phyloP scores from a whole-genome alignment of 306 rosid species.

The Hippophae rhamnoides region DNA sequence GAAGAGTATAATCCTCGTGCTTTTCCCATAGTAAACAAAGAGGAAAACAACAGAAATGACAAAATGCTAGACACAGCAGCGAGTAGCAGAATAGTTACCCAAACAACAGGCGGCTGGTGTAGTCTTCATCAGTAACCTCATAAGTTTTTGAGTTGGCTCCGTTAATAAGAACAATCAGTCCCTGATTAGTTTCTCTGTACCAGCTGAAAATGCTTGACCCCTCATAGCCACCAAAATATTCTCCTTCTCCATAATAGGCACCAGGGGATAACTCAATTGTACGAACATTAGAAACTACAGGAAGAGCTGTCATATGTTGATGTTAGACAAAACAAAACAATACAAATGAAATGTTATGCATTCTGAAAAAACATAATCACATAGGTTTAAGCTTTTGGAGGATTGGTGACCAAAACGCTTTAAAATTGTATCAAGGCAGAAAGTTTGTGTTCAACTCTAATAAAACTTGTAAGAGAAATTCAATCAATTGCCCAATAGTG shows the following conservation, averaged over 20 bases:
- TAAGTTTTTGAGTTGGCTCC: conserved; percentile 63
- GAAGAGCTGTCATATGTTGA: conserved; percentile 61
- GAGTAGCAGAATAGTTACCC: conserved; percentile 46
- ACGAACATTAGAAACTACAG: conserved; percentile 54
- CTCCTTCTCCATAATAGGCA: conserved; percentile 78
- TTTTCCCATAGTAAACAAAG: not conserved
- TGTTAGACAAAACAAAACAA: conserved; percentile 9
- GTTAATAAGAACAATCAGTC: conserved; percentile 49
- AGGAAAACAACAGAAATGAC: not conserved
- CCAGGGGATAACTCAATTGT: conserved; percentile 60
- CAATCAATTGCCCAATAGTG: no score
- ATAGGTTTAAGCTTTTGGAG: no score
- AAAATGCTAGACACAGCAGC: not conserved
- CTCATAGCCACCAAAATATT: conserved; percentile 93
- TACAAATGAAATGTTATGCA: not conserved
- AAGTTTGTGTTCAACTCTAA: no score
- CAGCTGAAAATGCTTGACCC: conserved; percentile 83
- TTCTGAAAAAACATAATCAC: no score
- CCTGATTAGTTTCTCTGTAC: conserved; percentile 78
- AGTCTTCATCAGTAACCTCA: conserved; percentile 67
- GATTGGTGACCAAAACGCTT: no score
- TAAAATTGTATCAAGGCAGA: no score
- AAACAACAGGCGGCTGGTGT: conserved; percentile 62
- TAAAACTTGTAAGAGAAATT: no score
- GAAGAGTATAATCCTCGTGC: not conserved